Evolutionary conservation across 2,329 filamentous ascomycete species (phyloP), one percentile per base, ranked within the genome.

Genomic region (Dothistroma septosporum): DNA sequence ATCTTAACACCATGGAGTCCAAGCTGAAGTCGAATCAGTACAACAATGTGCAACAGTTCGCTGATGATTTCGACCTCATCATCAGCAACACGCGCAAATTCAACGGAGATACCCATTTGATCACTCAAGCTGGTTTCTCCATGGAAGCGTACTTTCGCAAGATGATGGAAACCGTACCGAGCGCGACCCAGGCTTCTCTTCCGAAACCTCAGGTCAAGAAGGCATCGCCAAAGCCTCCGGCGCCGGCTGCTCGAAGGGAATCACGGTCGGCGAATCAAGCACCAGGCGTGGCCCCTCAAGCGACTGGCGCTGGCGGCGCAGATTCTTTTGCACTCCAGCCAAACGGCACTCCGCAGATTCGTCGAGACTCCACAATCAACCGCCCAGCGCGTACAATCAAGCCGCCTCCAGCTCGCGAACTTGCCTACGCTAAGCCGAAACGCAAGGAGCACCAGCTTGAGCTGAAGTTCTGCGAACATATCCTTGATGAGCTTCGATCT

Each of bases 371-470:
- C 1, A 88, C 84, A 4, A 90, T 92, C 67, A 89, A 87, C 59
- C 86, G 94, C 55, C 92, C 93, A 11, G 97, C 97, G 80, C 88
- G 94, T 57, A 91, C 93, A 14, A 96, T 97, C 58, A 91, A 96
- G 69, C 90, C 92, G 9, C 92, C 94, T 0, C 92, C 93, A 71
- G 86, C 88, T 63, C 92, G 93, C 67, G 94, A 97, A 72, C 82
- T 97, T n/a, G 89, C 92, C 8, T 97, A 97, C 73, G 85, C 87
- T 19, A 91, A 92, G 72, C 90, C 91, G 11, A 95, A 95, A 79
- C 92, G 87, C 77, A 90, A 96, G 85, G 94, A 93, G 78, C 87
- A 89, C 64, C 88, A 92, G 66, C 87, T 90, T 46, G 93, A 97
- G 75, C 81, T 97, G 58, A 91, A 89, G 67, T 99, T 97, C 76